Evolutionary conservation across 306 rosid genomes (phyloP), one percentile per base, ranked within the genome.

Genomic region (Acacia crassicarpa): DNA sequence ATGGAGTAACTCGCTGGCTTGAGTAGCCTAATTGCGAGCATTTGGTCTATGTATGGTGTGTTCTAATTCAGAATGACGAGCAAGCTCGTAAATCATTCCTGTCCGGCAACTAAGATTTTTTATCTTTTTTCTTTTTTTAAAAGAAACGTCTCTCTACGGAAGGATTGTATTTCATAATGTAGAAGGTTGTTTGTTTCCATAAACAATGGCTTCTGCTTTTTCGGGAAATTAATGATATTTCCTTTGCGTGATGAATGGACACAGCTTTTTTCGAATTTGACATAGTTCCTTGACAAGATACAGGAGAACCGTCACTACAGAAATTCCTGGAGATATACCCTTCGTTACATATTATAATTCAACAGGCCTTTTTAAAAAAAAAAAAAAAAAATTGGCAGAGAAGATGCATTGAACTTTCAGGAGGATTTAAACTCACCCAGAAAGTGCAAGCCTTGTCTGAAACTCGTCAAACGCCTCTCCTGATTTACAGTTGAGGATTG

Each of bases 1-100:
- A 87, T 40, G 95, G 95, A 49, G 85, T 91, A 38, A 88, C 91
- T 75, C 95, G 95, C 75, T 91, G 95, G 95, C 87, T 89, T 70
- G 93, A 89, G 81, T 91, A 82, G 81, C 79, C 22, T 40, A 72
- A 8, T 67, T 67, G 41, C 8, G 49, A 20, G 32, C 11, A 20
- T 72, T 45, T 81, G 38, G 45, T 48, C 78, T 33, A 33, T 38
- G 70, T 33, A 33, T 38, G 70, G 85, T 76, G 67, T 85, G 85
- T 80, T 48, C 72, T 23, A 61, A 30, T 84, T 83, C n/a, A 33
- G 83, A 79, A 82, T 77, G 78, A 75, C 25, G 79, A 81, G 78
- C 19, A 74, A 81, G 78, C 33, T 41, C 43, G 74, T 69, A 69
- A 41, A 69, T 74, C 56, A 71, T 71, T 71, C 22, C 20, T 69